Conservation (phyloP, 805 yeast genomes). For the Ogataea paraovalis region DNA sequence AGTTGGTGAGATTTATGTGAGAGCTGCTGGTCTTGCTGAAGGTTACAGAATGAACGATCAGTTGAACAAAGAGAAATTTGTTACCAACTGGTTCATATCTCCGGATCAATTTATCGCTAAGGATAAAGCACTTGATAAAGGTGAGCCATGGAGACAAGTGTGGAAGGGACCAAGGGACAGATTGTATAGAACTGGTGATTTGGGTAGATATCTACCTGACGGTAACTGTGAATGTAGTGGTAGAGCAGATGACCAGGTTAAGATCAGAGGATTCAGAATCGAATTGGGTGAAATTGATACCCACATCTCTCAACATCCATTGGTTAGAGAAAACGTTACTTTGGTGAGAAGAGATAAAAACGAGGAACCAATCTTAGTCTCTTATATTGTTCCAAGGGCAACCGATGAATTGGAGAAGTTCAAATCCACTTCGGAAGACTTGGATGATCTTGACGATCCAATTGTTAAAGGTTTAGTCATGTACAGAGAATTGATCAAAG, state of each 20-base stretch:
- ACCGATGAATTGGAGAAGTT: constrained; percentile 42
- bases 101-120: constrained; percentile 56
- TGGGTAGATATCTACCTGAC: constrained; percentile 94
- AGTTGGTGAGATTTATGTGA: constrained; percentile 96
- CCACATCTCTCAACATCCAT: constrained; percentile 88
- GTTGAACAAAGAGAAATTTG: constrained; percentile 79
- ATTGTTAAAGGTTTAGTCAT: constrained; percentile 75
- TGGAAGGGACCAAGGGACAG: constrained; percentile 97
- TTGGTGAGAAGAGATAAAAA: constrained; percentile 88
- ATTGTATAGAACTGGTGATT: constrained; percentile 93
- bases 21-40: constrained; percentile 97
- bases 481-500: constrained; percentile 72
- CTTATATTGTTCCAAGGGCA: constrained; percentile 80
- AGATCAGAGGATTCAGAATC: constrained; percentile 96
- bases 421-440: constrained; percentile 48
- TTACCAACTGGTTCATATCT: constrained; percentile 86
- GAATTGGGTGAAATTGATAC: constrained; percentile 98
- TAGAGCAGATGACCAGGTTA: constrained; percentile 98
- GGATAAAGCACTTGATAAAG: constrained; percentile 44
- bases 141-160: constrained; percentile 65
- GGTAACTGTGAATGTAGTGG: constrained; percentile 99
- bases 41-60: constrained; percentile 93
- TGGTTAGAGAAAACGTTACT: constrained; percentile 89
- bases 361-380: constrained; percentile 86
- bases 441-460: constrained; percentile 51